Evolutionary conservation across 192 early-diverging fungal species (phyloP).

Genomic region (Gorgonomyces haynaldii): DNA sequence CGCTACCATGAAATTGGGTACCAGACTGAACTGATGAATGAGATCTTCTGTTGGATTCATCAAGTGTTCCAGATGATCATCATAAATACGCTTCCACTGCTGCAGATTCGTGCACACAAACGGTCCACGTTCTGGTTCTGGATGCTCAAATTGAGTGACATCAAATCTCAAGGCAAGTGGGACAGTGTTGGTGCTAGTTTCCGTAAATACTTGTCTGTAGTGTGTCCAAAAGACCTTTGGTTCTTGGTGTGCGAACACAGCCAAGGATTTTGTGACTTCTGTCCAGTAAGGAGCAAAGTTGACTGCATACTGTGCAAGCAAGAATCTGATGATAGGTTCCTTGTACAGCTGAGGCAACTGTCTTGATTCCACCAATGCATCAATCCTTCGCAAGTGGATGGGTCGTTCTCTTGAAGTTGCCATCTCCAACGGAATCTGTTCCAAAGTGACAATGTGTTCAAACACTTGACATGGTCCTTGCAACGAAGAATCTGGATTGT

Average conservation of each 20-base stretch:
- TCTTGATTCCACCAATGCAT: constrained; percentile 45
- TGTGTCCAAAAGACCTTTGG: constrained; percentile 17
- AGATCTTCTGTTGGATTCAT: no score
- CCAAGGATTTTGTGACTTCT: constrained; percentile 53
- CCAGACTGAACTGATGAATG: no score
- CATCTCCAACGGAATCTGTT: constrained; percentile 49
- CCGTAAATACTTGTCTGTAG: constrained; percentile 7
- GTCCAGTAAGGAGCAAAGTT: constrained; percentile 79
- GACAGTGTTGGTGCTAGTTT: background rate
- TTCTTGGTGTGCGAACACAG: constrained; percentile 35
- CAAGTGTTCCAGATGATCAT: no score
- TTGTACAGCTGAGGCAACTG: constrained; percentile 61
- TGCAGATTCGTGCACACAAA: constrained; percentile 5
- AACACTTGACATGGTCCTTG: constrained; percentile 10
- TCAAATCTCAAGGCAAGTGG: background rate
- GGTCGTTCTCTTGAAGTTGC: constrained; percentile 68
- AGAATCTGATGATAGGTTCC: constrained; percentile 54
- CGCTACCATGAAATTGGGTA: no score
- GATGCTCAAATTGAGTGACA: background rate
- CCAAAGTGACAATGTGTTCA: constrained; percentile 29
- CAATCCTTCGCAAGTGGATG: constrained; percentile 60
- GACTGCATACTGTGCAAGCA: constrained; percentile 59
- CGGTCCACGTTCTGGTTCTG: background rate
- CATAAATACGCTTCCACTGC: no score
- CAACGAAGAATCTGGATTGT: constrained; percentile 9